A percentile compares a stretch with the other conserved stretches of the same genome.
phyloP scores from a whole-genome alignment of 495 filamentous ascomycete genomes.

The Parathielavia hyrcaniae region DNA sequence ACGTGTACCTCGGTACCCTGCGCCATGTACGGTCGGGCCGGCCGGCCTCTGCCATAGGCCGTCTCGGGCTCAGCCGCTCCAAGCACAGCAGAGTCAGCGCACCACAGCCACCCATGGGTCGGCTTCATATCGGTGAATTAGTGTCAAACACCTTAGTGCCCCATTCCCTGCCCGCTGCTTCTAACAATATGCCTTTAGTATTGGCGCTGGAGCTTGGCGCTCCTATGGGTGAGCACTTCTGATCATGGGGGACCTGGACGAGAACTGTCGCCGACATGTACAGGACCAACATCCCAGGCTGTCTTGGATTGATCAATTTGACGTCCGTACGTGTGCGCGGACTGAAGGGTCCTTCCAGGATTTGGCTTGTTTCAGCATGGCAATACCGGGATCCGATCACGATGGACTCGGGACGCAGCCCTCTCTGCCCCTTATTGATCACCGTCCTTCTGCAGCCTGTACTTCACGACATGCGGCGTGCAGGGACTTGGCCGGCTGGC shows the following conservation, averaged over 20 bases:
- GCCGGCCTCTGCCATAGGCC: constrained; percentile 17
- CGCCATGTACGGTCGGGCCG: constrained; percentile 9
- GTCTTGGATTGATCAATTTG: not conserved
- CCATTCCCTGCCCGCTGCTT: not conserved
- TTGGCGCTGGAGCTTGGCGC: not conserved
- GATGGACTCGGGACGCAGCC: constrained; percentile 1
- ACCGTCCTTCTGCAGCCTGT: constrained; percentile 12
- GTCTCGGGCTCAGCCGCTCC: constrained; percentile 7
- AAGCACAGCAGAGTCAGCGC: not conserved
- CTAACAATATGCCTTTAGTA: not conserved
- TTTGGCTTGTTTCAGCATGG: not conserved
- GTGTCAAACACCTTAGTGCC: not conserved
- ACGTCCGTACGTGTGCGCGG: not conserved
- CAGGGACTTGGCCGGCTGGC: constrained; percentile 4
- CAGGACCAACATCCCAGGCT: not conserved
- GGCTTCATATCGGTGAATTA: not conserved
- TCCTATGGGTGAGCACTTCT: not conserved
- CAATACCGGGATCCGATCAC: constrained; percentile 15
- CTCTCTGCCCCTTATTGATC: constrained; percentile 3
- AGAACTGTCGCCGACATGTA: not conserved
- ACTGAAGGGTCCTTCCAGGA: not conserved
- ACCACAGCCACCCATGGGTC: constrained; percentile 12
- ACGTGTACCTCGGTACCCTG: no score
- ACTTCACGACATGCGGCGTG: constrained; percentile 20
- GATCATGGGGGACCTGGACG: constrained; percentile 5